phyloP scores from a whole-genome alignment of 1,284 basidiomycete genomes.

The Boletus holoroseus region DNA sequence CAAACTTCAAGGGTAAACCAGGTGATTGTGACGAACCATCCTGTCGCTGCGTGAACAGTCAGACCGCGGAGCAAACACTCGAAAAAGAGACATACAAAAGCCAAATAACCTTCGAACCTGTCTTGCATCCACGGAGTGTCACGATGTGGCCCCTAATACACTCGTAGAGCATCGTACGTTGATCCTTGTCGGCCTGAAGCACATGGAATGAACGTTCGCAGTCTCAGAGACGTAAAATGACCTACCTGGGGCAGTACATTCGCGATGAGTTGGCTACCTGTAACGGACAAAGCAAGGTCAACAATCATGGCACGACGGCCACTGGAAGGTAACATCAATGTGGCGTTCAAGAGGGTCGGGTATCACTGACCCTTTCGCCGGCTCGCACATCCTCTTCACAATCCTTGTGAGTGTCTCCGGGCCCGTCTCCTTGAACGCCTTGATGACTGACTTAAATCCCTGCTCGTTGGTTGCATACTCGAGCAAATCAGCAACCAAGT shows the following conservation, averaged over 20 bases:
- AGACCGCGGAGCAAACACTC: background rate
- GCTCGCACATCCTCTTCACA: constrained; percentile 74
- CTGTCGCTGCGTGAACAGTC: constrained; percentile 38
- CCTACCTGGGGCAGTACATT: constrained; percentile 66
- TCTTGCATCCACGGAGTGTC: constrained; percentile 78
- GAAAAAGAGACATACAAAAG: constrained; percentile 57
- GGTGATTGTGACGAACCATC: constrained; percentile 38
- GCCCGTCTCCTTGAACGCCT: constrained; percentile 77
- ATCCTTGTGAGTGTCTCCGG: constrained; percentile 65
- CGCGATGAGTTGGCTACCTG: constrained; percentile 76
- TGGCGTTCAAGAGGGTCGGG: background rate
- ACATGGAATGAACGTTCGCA: constrained; percentile 4
- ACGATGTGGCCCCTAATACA: constrained; percentile 81
- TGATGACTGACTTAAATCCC: constrained; percentile 75
- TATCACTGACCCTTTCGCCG: constrained; percentile 58
- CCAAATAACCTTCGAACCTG: constrained; percentile 83
- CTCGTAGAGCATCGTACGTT: constrained; percentile 69
- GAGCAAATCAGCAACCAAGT: constrained; percentile 63
- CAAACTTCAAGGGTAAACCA: constrained; percentile 1
- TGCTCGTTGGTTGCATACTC: constrained; percentile 76
- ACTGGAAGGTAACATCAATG: constrained; percentile 34
- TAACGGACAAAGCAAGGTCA: constrained; percentile 73
- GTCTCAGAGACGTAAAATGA: constrained; percentile 1
- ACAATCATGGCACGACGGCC: constrained; percentile 77
- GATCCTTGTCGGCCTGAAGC: constrained; percentile 70